phyloP scores from a whole-genome alignment of 1,284 basidiomycete genomes.

The Filobasidium uniguttulatum region DNA sequence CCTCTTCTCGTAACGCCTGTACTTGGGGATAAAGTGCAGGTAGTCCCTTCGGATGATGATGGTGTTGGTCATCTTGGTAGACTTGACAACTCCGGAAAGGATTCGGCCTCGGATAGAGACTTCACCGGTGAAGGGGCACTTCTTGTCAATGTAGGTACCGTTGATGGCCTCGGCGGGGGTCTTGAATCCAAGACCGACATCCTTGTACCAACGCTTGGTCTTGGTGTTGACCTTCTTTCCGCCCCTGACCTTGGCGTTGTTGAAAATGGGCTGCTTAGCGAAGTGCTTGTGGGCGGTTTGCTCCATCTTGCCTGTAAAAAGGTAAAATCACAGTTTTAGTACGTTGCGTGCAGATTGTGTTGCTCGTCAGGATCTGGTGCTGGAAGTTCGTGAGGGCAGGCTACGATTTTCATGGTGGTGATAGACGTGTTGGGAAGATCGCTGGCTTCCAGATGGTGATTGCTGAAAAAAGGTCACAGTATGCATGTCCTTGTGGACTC shows the following conservation, averaged over 20 bases:
- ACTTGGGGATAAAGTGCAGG: constrained; percentile 94
- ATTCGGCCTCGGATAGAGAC: constrained; percentile 98
- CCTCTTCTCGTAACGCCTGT: constrained; percentile 93
- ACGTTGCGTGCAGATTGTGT: too few relatives aligned
- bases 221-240: constrained; percentile 55
- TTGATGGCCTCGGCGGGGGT: constrained; percentile 91
- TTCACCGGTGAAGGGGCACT: constrained; percentile 94
- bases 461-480: too few relatives aligned
- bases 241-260: constrained; percentile 81
- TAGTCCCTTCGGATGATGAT: constrained; percentile 98
- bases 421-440: too few relatives aligned
- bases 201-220: constrained; percentile 98
- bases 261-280: constrained; percentile 58
- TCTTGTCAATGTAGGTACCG: constrained; percentile 99
- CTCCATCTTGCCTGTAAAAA: constrained; percentile 2
- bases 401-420: too few relatives aligned
- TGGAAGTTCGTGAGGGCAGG: too few relatives aligned
- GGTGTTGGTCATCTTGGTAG: constrained; percentile 95
- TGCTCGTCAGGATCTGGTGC: too few relatives aligned
- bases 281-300: constrained; percentile 1
- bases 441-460: too few relatives aligned
- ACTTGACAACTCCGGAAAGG: constrained; percentile 92
- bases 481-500: too few relatives aligned
- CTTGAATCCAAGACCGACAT: constrained; percentile 94
- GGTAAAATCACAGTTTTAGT: background rate